Conservation (phyloP, 352 stramenopile species). For the Globisporangium spinosum region DNA sequence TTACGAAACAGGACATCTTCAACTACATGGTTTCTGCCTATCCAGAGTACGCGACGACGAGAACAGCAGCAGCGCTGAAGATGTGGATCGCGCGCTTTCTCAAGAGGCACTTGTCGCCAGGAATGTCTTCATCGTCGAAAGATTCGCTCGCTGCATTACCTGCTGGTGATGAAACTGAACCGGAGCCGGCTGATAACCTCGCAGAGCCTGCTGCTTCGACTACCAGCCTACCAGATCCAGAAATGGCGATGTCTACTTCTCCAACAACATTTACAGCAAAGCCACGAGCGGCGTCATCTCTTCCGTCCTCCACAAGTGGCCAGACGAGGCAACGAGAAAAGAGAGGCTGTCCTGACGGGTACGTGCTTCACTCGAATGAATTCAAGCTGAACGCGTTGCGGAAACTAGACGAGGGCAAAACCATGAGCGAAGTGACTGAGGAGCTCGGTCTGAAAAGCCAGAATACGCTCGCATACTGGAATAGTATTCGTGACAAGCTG, state of each 20-base stretch:
- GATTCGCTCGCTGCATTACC: constrained; percentile 8
- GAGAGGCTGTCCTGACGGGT: constrained; percentile 44
- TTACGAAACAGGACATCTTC: constrained; percentile 66
- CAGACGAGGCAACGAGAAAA: constrained; percentile 37
- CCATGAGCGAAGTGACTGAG: constrained; percentile 47
- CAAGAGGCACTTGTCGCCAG: constrained; percentile 47
- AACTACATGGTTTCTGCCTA: constrained; percentile 49
- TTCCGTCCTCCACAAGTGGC: neutral
- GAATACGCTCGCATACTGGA: constrained; percentile 76
- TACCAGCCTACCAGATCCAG: neutral
- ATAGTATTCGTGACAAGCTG: constrained; percentile 74
- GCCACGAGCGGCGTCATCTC: neutral
- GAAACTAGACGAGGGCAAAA: constrained; percentile 67
- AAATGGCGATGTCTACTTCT: neutral
- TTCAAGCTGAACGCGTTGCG: constrained; percentile 75
- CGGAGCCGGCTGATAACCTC: neutral
- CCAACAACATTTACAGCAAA: neutral
- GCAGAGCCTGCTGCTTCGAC: constrained; percentile 4
- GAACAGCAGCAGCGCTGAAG: constrained; percentile 51
- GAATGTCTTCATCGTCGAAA: constrained; percentile 1
- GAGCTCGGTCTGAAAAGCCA: constrained; percentile 66
- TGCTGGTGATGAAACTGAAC: constrained; percentile 16
- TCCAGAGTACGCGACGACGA: constrained; percentile 51
- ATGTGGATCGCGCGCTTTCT: constrained; percentile 64
- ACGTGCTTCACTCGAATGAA: constrained; percentile 74